phyloP scores from a whole-genome alignment of 495 filamentous ascomycete species.

The Hypoxylon trugodes region DNA sequence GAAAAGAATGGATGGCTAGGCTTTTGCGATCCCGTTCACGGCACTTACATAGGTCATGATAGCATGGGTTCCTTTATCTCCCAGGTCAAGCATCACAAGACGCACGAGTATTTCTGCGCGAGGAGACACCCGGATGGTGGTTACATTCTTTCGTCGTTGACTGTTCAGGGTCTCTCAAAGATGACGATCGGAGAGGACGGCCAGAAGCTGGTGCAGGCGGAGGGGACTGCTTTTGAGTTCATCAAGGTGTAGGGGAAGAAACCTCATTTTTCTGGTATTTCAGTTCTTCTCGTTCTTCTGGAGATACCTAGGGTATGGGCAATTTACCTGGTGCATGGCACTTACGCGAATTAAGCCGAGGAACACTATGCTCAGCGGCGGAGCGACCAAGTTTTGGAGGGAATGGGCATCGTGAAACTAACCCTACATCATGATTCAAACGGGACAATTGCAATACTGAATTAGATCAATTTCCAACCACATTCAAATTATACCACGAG shows the following conservation, averaged over 20 bases:
- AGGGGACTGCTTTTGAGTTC: constrained; percentile 27
- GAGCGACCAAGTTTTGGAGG: too few relatives aligned
- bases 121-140: constrained; percentile 25
- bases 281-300: too few relatives aligned
- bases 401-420: too few relatives aligned
- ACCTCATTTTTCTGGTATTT: too few relatives aligned
- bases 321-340: too few relatives aligned
- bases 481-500: too few relatives aligned
- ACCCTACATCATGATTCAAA: too few relatives aligned
- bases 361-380: too few relatives aligned
- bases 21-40: constrained; percentile 45
- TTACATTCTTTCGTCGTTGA: constrained; percentile 7
- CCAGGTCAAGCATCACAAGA: constrained; percentile 3
- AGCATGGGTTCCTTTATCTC: constrained; percentile 4
- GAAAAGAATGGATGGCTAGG: constrained; percentile 53
- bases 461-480: too few relatives aligned
- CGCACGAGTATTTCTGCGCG: constrained; percentile 17
- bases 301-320: too few relatives aligned
- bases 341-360: too few relatives aligned
- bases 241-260: constrained; percentile 10
- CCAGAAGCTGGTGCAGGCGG: constrained; percentile 3
- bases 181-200: constrained; percentile 18
- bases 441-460: too few relatives aligned
- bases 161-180: not conserved
- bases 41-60: constrained; percentile 45